Conservation (phyloP, 2,329 filamentous ascomycete genomes). For the Hysterium pulicare region DNA sequence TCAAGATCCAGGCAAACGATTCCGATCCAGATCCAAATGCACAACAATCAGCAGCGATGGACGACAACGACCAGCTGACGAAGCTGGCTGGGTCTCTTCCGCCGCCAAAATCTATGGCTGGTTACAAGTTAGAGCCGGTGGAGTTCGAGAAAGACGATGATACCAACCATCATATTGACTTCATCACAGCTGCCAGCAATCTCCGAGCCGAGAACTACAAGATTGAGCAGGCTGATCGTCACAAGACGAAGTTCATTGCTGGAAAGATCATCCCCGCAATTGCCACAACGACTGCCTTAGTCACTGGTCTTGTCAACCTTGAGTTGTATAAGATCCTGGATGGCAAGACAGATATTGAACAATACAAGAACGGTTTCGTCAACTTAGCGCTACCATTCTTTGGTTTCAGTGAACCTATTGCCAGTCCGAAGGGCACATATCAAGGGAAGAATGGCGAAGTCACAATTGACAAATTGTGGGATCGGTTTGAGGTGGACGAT, state of each 20-base stretch:
- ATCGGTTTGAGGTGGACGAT: slow-evolving; percentile 87
- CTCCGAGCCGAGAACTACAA: slow-evolving; percentile 97
- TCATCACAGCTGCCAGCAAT: slow-evolving; percentile 96
- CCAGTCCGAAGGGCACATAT: slow-evolving; percentile 89
- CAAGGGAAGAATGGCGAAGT: slow-evolving; percentile 72
- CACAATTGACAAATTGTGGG: slow-evolving; percentile 93
- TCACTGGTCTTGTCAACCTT: slow-evolving; percentile 87
- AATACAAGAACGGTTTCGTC: slow-evolving; percentile 99
- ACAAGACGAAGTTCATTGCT: slow-evolving; percentile 99
- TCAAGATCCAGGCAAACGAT: slow-evolving; percentile 96
- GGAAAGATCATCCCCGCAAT: slow-evolving; percentile 99
- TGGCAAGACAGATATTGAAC: slow-evolving; percentile 92
- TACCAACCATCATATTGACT: slow-evolving; percentile 96
- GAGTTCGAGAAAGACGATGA: slow-evolving; percentile 99
- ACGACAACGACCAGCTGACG: slow-evolving; percentile 74
- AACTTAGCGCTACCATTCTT: slow-evolving; percentile 97
- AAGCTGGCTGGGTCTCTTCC: slow-evolving; percentile 72
- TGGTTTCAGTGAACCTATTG: slow-evolving; percentile 95
- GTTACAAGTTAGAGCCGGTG: slow-evolving; percentile 85
- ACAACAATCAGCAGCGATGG: slow-evolving; percentile 52
- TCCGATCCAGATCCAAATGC: slow-evolving; percentile 92
- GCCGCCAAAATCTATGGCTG: slow-evolving; percentile 72
- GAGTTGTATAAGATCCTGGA: slow-evolving; percentile 97
- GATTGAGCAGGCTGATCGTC: slow-evolving; percentile 84
- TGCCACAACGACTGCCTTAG: slow-evolving; percentile 91